Base-by-base conservation (phyloP, 2,329 filamentous ascomycete genomes). In the Huntiella bhutanensis region DNA sequence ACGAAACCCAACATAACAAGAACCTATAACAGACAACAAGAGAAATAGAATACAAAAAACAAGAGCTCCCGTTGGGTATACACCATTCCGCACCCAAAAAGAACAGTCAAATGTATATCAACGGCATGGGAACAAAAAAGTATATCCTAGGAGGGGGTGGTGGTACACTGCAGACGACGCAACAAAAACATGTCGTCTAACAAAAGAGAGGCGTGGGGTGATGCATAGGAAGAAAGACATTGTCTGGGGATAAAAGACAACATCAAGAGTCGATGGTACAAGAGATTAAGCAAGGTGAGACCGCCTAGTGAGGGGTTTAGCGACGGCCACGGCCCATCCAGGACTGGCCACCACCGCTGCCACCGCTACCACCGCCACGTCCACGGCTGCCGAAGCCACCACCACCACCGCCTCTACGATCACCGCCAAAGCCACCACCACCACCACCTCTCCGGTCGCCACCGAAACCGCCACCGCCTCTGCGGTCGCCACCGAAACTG, bases 361-460 rank as follows among this genome's bases (percentile, higher is more conserved):
- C 50, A 6, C 39, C 45, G 22, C 43, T 43, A 13, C 47, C 51
- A 33, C 34, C 22, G 12, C 19, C 28, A 33, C 41, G 40, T 5
- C 44, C 13, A 11, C 28, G 19, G 46, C 45, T 37, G 16, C 48
- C 42, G 17, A 4, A 19, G 17, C 17, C 17, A 2, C 48, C 43
- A 10, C 36, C 17, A 19, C 44, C 43, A 7, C 51, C 44, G 15
- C 49, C 48, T n/a, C 17, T 19, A 4, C 17, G 17, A 4, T 19
- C 17, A 19, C 46, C 33, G 28, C 17, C 13, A 17, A 10, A 32
- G 17, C 32, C 16, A 42, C 45, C 17, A 15, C 42, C 33, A 17
- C 51, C 47, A 33, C 43, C 46, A 13, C 52, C 33, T 8, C 48
- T 51, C 13, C 49, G 47, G 41, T 46, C 41, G 11, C 54, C 50